phyloP scores from a whole-genome alignment of 495 filamentous ascomycete genomes.

The Corynascus novoguineensis region DNA sequence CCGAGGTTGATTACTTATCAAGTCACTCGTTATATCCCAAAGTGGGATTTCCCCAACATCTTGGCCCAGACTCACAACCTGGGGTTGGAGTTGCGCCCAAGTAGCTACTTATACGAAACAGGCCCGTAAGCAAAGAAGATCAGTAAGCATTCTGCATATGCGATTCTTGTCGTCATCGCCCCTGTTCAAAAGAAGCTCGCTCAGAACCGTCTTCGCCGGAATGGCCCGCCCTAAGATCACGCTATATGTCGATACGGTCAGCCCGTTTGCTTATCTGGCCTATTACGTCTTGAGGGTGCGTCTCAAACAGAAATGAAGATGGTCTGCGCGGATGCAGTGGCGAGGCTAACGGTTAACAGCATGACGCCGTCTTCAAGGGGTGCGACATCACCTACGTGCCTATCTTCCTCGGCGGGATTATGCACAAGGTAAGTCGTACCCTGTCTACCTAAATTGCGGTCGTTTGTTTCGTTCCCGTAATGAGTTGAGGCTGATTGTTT shows the following conservation, averaged over 20 bases:
- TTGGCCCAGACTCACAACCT: not conserved
- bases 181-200: not conserved
- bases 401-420: constrained; percentile 64
- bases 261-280: constrained; percentile 65
- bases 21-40: not conserved
- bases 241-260: constrained; percentile 63
- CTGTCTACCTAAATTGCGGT: not conserved
- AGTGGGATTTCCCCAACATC: too few relatives aligned
- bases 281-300: constrained; percentile 58
- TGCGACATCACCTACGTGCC: constrained; percentile 60
- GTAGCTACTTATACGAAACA: not conserved
- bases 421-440: constrained; percentile 45
- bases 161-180: not conserved
- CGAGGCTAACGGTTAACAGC: constrained; percentile 33
- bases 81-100: too few relatives aligned
- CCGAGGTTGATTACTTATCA: not conserved
- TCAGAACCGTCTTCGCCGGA: not conserved
- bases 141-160: not conserved
- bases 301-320: constrained; percentile 1
- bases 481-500: not conserved
- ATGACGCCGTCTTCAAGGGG: constrained; percentile 54
- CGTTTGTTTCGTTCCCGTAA: not conserved
- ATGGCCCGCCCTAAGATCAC: constrained; percentile 56
- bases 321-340: too few relatives aligned
- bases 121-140: not conserved